phyloP scores from a whole-genome alignment of 257 asterid species.

The Apocynum venetum region DNA sequence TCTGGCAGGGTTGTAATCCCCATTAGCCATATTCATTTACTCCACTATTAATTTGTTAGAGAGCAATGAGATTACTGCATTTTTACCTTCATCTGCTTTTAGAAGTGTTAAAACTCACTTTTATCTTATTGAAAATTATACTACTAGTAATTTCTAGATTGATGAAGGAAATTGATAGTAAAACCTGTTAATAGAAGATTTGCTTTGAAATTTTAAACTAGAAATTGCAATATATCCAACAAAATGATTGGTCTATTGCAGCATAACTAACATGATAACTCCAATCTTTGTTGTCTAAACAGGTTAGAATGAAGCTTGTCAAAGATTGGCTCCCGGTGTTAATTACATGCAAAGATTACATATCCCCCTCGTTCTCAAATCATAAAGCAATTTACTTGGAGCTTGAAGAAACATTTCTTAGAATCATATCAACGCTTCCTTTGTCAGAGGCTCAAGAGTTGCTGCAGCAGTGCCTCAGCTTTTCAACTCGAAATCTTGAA shows the following conservation, averaged over 20 bases:
- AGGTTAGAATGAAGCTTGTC: constrained; percentile 87
- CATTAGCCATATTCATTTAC: not conserved
- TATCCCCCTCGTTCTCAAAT: constrained; percentile 46
- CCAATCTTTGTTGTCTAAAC: constrained; percentile 18
- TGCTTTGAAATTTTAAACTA: not conserved
- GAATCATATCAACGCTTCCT: constrained; percentile 86
- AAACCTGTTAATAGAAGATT: not conserved
- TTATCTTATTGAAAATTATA: not conserved
- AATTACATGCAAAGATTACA: constrained; percentile 64
- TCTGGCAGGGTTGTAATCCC: not conserved
- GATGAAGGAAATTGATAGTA: not conserved
- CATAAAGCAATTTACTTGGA: constrained; percentile 55
- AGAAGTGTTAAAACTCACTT: not conserved
- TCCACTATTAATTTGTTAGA: not conserved
- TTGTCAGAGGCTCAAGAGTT: constrained; percentile 63
- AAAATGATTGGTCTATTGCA: not conserved
- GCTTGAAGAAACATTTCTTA: constrained; percentile 76
- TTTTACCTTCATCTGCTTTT: not conserved
- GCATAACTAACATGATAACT: not conserved
- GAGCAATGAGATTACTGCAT: not conserved
- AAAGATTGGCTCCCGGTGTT: constrained; percentile 91
- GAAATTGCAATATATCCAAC: not conserved
- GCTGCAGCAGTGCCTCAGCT: constrained; percentile 85
- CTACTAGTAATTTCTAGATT: not conserved
- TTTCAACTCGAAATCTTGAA: constrained; percentile 78